A percentile compares a stretch with the other conserved stretches of the same genome.
Evolutionary conservation across 768 basidiomycete genomes (phyloP).

Genomic region (Cytidiella melzeri): DNA sequence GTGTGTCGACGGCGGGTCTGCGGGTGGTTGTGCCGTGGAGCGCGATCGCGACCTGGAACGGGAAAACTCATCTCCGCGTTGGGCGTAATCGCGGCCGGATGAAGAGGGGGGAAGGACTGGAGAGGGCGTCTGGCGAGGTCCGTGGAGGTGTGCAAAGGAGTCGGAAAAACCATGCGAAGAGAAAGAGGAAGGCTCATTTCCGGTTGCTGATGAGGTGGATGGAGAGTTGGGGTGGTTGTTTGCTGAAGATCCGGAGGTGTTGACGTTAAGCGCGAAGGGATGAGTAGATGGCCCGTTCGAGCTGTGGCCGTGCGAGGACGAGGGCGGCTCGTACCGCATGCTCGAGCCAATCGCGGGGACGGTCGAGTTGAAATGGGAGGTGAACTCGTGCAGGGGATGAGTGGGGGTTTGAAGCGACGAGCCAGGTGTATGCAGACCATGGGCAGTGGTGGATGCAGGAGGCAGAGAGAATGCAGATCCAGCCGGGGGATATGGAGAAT

Average conservation of each 20-base stretch:
- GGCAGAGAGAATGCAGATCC: slow-evolving; percentile 12
- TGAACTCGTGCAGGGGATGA: slow-evolving; percentile 24
- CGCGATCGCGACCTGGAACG: slow-evolving; percentile 30
- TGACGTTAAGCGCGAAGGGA: slow-evolving; percentile 11
- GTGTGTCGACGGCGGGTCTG: slow-evolving; percentile 25
- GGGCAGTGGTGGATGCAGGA: not conserved
- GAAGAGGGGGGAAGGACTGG: slow-evolving; percentile 27
- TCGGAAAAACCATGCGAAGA: slow-evolving; percentile 35
- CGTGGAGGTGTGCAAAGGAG: slow-evolving; percentile 1
- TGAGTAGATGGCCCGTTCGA: slow-evolving; percentile 7
- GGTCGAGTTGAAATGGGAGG: slow-evolving; percentile 30
- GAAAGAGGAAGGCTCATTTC: slow-evolving; percentile 22
- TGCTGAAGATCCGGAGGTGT: slow-evolving; percentile 5
- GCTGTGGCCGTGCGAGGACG: slow-evolving; percentile 12
- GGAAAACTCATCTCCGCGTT: slow-evolving; percentile 8
- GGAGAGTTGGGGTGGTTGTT: slow-evolving; percentile 1
- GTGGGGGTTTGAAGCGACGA: slow-evolving; percentile 11
- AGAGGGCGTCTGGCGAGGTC: slow-evolving; percentile 21
- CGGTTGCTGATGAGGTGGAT: slow-evolving; percentile 18
- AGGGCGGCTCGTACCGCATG: slow-evolving; percentile 30
- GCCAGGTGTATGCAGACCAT: slow-evolving; percentile 4
- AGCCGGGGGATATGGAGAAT: slow-evolving; percentile 24
- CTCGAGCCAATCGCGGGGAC: slow-evolving; percentile 29
- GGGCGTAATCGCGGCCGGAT: slow-evolving; percentile 11
- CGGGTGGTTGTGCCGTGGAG: slow-evolving; percentile 28